A percentile compares a stretch with the other conserved stretches of the same genome.
Evolutionary conservation across 192 early-diverging fungal species (phyloP).

Genomic region (Linnemannia exigua): DNA sequence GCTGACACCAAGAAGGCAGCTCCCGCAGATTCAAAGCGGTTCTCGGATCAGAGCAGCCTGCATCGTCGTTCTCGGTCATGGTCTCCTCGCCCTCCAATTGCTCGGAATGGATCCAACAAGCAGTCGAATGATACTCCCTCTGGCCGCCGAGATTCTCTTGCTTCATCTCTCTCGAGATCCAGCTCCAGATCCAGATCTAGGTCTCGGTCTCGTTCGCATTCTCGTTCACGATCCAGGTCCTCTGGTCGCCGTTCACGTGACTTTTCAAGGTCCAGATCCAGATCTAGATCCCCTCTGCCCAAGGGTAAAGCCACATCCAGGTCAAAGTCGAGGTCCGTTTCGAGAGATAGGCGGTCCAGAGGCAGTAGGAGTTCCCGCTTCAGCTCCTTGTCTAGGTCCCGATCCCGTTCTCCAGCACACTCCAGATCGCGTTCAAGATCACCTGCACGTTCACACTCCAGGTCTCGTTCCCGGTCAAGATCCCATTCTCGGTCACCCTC

Average conservation of each 20-base stretch:
- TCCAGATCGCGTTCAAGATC: conserved; percentile 11
- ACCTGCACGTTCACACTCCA: conserved; percentile 2
- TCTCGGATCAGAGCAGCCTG: conserved; percentile 27
- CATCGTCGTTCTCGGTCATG: conserved; percentile 49
- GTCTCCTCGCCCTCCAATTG: conserved; percentile 16
- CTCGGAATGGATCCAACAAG: conserved; percentile 4
- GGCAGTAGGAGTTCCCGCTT: not conserved
- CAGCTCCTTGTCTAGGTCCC: conserved; percentile 10
- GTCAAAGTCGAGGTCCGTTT: conserved; percentile 10
- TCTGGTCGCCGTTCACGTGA: not conserved
- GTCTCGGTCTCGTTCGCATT: conserved; percentile 20
- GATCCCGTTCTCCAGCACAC: conserved; percentile 9
- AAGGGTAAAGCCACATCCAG: conserved; percentile 7
- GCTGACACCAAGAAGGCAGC: not conserved
- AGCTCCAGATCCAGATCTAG: conserved; percentile 20
- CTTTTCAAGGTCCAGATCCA: conserved; percentile 21
- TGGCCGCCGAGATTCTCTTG: conserved; percentile 28
- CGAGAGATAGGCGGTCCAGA: not conserved
- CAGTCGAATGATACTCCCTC: not conserved
- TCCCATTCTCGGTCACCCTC: conserved; percentile 20
- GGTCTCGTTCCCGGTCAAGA: not conserved
- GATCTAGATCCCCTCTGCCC: conserved; percentile 25
- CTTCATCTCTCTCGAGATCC: conserved; percentile 28
- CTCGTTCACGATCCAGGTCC: conserved; percentile 25
- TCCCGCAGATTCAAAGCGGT: conserved; percentile 13